Evolutionary conservation across 176 grass and related monocot genomes (phyloP), one percentile per base, ranked within the genome.

Genomic region (Zea mays): DNA sequence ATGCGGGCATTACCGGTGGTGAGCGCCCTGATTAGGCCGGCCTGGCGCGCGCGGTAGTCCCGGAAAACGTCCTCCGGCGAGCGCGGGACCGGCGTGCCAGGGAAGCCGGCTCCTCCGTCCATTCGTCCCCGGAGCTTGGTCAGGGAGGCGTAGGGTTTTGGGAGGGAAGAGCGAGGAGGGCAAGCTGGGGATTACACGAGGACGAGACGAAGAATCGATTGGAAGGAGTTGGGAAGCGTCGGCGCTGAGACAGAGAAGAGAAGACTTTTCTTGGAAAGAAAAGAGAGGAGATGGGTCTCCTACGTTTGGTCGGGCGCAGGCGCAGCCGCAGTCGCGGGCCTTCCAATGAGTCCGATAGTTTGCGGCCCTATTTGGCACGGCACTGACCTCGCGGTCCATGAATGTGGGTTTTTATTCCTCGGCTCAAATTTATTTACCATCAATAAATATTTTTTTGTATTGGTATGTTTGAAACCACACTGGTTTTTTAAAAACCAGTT

Each of bases 1-100:
- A 20, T 20, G 7, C 4, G 0, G 59, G 36, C 15, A n/a, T 72
- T 55, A 93, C 91, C 91, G 10, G 85, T 80, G 63, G 91, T 90
- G 79, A 93, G 88, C 39, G 87, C 91, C 68, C 63, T 85, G 70
- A 93, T 62, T 15, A 93, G 86, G 48, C 91, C 91, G 67, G 79
- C 50, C 54, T 79, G 91, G 35, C 91, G 74, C 19, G 77, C 85
- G 54, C 85, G 73, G 74, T 72, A 93, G 60, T 93, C 91, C 27
- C 82, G 49, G 67, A 93, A 93, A 27, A 93, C 87, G 62, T 85
- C 85, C 74, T 93, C 91, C 41, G 87, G 73, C 85, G 85, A 81
- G 66, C 87, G 87, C 14, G 51, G 51, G 5, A 54, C 75, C 42
- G 61, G 36, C 63, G 69, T 58, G 13, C 75, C 84, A 62, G 77